These are phyloP conservation scores for Coemansia sp. DNA, from an alignment of 192 early-diverging fungal species.

Conservation along the genomic window DNA sequence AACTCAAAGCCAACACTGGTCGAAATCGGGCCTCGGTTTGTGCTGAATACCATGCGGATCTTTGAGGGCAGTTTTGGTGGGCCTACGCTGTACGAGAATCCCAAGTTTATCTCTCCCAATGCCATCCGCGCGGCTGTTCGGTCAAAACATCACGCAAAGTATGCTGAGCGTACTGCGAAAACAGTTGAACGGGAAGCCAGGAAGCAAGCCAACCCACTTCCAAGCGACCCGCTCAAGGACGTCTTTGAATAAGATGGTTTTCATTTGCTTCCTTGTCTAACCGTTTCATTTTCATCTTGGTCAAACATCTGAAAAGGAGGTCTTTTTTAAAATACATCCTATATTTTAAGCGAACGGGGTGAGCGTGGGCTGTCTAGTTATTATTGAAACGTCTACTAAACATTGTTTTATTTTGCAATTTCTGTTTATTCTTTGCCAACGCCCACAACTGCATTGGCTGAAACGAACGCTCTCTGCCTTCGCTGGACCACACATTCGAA, in stretches of 20 bases:
- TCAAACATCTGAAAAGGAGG: too few species aligned
- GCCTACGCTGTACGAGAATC: slow-evolving; percentile 88
- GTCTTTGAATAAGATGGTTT: slow-evolving; percentile 34
- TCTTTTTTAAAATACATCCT: too few species aligned
- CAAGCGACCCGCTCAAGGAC: slow-evolving; percentile 48
- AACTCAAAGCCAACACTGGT: slow-evolving; percentile 78
- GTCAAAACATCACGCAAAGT: slow-evolving; percentile 34
- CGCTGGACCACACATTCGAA: too few species aligned
- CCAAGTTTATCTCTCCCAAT: slow-evolving; percentile 80
- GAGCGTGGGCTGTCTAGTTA: too few species aligned
- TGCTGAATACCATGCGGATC: slow-evolving; percentile 87
- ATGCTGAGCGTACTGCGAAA: slow-evolving; percentile 30
- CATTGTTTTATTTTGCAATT: too few species aligned
- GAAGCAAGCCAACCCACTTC: slow-evolving; percentile 38
- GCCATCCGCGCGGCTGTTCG: slow-evolving; percentile 43
- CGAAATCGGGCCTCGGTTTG: slow-evolving; percentile 98
- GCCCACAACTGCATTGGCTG: too few species aligned
- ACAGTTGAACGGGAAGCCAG: slow-evolving; percentile 30
- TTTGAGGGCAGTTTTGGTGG: slow-evolving; percentile 97
- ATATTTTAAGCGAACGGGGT: too few species aligned
- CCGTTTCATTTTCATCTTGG: background rate
- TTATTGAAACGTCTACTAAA: too few species aligned
- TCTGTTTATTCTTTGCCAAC: too few species aligned
- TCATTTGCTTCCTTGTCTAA: background rate
- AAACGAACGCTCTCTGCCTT: too few species aligned